phyloP scores from a whole-genome alignment of 768 basidiomycete genomes.

The Panaeolus papilionaceus region DNA sequence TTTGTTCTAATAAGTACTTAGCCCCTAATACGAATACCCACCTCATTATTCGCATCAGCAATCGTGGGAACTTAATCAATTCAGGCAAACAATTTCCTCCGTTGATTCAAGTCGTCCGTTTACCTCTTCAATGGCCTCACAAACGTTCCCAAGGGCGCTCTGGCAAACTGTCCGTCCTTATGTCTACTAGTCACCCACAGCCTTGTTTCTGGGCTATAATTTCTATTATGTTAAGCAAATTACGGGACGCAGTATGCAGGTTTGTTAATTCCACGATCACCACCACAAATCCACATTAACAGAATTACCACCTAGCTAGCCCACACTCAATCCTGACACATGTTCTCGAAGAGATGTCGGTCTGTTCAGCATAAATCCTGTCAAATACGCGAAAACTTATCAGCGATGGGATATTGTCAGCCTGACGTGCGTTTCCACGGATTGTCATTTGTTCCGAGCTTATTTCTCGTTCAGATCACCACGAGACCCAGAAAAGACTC shows the following conservation, averaged over 20 bases:
- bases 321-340: constrained; percentile 76
- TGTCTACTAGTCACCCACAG: constrained; percentile 66
- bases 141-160: not conserved
- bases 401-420: constrained; percentile 70
- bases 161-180: not conserved
- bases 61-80: not conserved
- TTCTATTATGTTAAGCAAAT: constrained; percentile 60
- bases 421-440: constrained; percentile 48
- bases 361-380: constrained; percentile 61
- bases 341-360: constrained; percentile 67
- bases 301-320: constrained; percentile 42
- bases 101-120: not conserved
- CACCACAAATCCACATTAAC: constrained; percentile 18
- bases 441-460: not conserved
- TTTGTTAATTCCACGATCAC: constrained; percentile 33
- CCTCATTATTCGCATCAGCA: not conserved
- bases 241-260: constrained; percentile 79
- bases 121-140: not conserved
- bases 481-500: constrained; percentile 50
- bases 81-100: not conserved
- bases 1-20: not conserved
- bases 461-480: constrained; percentile 56
- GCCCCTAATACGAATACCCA: not conserved
- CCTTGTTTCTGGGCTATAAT: constrained; percentile 53
- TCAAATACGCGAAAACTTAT: constrained; percentile 43